Percentiles rank a stretch among this genome's conserved stretches.
Conservation (phyloP, 352 stramenopile species). For the Globisporangium canariense region DNA sequence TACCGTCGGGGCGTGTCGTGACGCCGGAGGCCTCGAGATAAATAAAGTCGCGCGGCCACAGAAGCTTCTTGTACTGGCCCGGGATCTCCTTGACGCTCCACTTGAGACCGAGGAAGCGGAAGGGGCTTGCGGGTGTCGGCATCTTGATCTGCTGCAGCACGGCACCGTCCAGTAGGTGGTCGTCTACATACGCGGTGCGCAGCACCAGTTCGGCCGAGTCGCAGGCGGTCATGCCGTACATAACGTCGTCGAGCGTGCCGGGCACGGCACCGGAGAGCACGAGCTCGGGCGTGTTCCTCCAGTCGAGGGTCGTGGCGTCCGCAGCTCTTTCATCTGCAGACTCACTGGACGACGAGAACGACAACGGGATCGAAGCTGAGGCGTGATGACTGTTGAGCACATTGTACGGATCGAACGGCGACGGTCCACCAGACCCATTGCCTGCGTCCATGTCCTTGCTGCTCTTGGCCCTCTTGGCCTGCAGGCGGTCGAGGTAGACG, state of each 20-base stretch:
- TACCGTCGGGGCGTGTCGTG: neutral
- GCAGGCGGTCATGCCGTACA: constrained; percentile 31
- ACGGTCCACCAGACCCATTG: neutral
- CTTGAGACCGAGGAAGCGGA: constrained; percentile 30
- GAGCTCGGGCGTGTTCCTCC: constrained; percentile 10
- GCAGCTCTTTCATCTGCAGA: constrained; percentile 3
- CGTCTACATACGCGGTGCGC: constrained; percentile 26
- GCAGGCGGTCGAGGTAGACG: constrained; percentile 10
- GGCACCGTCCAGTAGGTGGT: constrained; percentile 23
- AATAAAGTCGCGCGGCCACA: constrained; percentile 28
- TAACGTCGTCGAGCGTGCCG: constrained; percentile 29
- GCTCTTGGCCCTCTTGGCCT: constrained; percentile 8
- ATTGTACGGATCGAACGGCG: constrained; percentile 1
- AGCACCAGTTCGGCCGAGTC: constrained; percentile 30
- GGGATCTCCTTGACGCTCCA: constrained; percentile 25
- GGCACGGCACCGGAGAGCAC: constrained; percentile 26
- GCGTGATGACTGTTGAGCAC: neutral
- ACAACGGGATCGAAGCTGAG: neutral
- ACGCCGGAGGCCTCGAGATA: constrained; percentile 12
- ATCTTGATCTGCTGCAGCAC: constrained; percentile 24
- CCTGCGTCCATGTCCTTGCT: neutral
- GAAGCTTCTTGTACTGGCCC: constrained; percentile 17
- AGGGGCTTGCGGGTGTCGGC: constrained; percentile 23
- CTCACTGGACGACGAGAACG: constrained; percentile 2
- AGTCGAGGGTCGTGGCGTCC: constrained; percentile 16